phyloP scores from a whole-genome alignment of 768 basidiomycete genomes.

The Scleroderma citrinum region DNA sequence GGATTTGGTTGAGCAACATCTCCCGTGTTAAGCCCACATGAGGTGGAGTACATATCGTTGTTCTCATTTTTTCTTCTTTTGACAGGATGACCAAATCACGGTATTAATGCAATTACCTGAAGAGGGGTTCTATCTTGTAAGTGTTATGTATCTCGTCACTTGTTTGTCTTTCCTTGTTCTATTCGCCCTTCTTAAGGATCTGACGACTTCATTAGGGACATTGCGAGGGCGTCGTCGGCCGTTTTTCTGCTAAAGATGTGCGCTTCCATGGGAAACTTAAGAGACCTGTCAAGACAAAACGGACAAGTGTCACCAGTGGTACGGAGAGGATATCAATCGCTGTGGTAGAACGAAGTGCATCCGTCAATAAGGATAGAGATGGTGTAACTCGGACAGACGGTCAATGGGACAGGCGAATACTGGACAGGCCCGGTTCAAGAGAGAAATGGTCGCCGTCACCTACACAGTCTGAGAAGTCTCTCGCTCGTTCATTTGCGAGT shows the following conservation, averaged over 20 bases:
- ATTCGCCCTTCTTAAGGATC: neutral
- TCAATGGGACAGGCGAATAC: neutral
- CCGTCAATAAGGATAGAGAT: constrained; percentile 3
- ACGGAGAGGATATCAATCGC: constrained; percentile 16
- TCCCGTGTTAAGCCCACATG: too few relatives aligned
- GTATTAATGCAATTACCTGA: constrained; percentile 68
- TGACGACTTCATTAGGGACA: constrained; percentile 50
- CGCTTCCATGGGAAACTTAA: constrained; percentile 71
- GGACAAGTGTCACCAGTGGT: constrained; percentile 24
- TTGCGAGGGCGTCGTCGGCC: constrained; percentile 83
- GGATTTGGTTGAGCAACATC: too few relatives aligned
- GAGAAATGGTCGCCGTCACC: neutral
- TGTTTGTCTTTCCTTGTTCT: neutral
- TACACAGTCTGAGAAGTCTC: neutral
- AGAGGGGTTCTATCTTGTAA: constrained; percentile 57
- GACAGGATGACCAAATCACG: constrained; percentile 71
- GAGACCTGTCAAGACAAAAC: constrained; percentile 72
- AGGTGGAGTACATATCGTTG: neutral
- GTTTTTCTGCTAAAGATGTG: constrained; percentile 59
- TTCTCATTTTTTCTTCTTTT: constrained; percentile 8
- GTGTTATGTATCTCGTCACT: constrained; percentile 19
- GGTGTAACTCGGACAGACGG: neutral
- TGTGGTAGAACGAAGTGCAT: constrained; percentile 8
- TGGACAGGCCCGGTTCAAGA: neutral
- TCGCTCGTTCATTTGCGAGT: neutral